phyloP scores from a whole-genome alignment of 2,329 filamentous ascomycete genomes.

The Trematosphaeria pertusa region DNA sequence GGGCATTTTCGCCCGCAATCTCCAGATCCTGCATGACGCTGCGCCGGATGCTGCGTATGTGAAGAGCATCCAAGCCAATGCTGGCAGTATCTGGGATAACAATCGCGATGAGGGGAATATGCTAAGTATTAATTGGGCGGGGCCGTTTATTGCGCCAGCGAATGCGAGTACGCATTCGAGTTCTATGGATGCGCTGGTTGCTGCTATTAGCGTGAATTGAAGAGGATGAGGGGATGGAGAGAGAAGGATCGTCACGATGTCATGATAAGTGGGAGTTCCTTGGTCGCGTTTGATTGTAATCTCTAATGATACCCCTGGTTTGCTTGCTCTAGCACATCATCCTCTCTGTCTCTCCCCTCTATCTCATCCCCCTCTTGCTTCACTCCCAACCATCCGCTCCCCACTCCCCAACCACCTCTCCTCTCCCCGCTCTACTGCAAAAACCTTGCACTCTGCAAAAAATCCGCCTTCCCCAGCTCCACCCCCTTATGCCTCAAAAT shows the following conservation, averaged over 20 bases:
- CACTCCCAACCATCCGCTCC: background rate
- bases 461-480: constrained; percentile 67
- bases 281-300: constrained; percentile 12
- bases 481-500: constrained; percentile 69
- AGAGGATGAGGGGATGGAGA: background rate
- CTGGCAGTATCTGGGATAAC: constrained; percentile 69
- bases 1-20: constrained; percentile 71
- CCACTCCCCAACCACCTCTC: constrained; percentile 3
- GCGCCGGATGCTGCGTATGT: constrained; percentile 59
- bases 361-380: background rate
- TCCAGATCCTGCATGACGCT: constrained; percentile 63
- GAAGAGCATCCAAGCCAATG: constrained; percentile 66
- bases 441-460: constrained; percentile 44
- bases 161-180: constrained; percentile 68
- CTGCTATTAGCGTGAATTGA: constrained; percentile 51
- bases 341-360: background rate
- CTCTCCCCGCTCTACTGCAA: constrained; percentile 1
- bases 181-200: constrained; percentile 72
- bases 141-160: constrained; percentile 60
- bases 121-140: constrained; percentile 71
- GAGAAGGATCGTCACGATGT: background rate
- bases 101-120: constrained; percentile 59
- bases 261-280: background rate
- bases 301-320: constrained; percentile 19
- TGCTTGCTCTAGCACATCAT: background rate